Base-by-base conservation (phyloP, 305 asterid genomes). In the Solanum hybrid region DNA sequence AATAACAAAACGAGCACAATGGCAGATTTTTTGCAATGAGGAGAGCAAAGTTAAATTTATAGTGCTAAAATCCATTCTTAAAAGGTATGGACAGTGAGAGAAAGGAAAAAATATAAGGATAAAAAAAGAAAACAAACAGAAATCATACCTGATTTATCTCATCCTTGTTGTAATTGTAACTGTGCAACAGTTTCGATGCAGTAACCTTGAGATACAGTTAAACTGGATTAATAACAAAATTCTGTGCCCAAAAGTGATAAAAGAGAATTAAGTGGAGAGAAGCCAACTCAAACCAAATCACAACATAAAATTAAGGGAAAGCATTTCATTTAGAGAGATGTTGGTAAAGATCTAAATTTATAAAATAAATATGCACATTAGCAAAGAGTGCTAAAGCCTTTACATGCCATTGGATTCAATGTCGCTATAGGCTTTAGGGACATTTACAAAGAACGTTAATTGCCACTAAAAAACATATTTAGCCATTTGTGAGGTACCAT, bases 121-220 rank as follows among this genome's bases (percentile, higher is more conserved):
- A 29, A 27, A 17, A 45, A 83, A 41, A 13, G 29, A 51, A 82
- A 45, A 2, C 37, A 31, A 61, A 89, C 24, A 79, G 89, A 89
- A 88, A 17, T 33, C 91, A 22, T 90, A 97, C 99, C 99, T 96
- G 99, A 90, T 97, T 96, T 91, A 97, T 96, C 92, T 97, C 99
- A 90, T 96, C 98, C 93, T 96, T 96, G 95, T 96, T 96, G 89
- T 94, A 95, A 88, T 89, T 93, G 94, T 94, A 96, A 91, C 95
- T 93, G 90, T 95, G 95, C 79, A 96, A 79, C 83, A 95, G 94
- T 92, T 95, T 93, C 95, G 95, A 93, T 45, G 96, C 92, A 88
- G 92, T 91, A 76, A 95, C 92, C 99, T 97, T 92, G 91, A 79
- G 89, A 86, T 83, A 51, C 76, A 89, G 76, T 79, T 73, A 41